Conservation (phyloP, 1,284 basidiomycete species). For the Mixia osmundae region DNA sequence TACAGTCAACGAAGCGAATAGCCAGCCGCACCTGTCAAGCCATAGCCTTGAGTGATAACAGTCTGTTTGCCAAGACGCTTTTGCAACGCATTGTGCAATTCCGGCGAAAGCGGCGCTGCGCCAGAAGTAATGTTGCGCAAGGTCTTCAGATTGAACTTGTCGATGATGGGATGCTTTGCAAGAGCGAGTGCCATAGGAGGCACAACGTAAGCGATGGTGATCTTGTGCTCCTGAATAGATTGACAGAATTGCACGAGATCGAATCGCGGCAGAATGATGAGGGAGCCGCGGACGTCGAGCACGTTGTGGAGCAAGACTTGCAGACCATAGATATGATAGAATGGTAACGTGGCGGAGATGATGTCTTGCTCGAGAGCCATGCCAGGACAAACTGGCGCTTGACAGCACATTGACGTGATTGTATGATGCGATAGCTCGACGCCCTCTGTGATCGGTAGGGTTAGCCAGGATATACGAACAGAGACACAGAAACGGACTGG, state of each 20-base stretch:
- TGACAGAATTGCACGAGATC: neutral
- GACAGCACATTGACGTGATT: no score
- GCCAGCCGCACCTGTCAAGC: neutral
- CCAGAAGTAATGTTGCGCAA: neutral
- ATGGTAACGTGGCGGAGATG: no score
- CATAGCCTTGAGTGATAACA: neutral
- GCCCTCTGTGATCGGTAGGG: no score
- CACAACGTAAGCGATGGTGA: neutral
- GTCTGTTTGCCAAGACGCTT: neutral
- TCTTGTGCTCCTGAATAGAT: neutral
- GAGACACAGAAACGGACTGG: no score
- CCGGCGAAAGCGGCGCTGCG: neutral
- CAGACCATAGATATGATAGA: slow-evolving; percentile 3
- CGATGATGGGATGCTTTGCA: neutral
- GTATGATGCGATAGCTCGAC: no score
- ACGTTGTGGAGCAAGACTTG: neutral
- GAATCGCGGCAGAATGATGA: slow-evolving; percentile 1
- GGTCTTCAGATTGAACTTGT: neutral
- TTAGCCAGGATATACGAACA: no score
- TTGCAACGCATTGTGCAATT: neutral
- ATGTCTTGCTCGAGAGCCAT: no score
- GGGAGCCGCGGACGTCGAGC: neutral
- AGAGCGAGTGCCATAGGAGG: slow-evolving; percentile 1
- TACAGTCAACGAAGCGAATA: neutral
- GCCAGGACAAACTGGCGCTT: no score